Base-by-base conservation (phyloP, 495 filamentous ascomycete species). In the Tuber aestivum region DNA sequence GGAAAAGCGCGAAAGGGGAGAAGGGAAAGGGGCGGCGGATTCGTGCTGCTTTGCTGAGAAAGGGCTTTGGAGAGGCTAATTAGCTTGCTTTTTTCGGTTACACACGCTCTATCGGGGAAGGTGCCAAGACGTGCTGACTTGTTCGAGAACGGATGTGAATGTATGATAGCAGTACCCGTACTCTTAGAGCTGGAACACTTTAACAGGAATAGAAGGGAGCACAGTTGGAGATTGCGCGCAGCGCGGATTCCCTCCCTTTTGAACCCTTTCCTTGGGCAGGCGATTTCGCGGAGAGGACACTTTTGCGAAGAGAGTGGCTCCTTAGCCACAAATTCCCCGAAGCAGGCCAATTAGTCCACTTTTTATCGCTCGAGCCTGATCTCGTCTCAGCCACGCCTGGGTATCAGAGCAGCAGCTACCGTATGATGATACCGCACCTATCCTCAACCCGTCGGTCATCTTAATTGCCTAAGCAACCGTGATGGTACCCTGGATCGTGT, bases 61-160 rank as follows among this genome's bases (percentile, higher is more conserved):
- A 65, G 56, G 56, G 56, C 35, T 65, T 68, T 72, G 74, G 76
- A 48, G 73, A 72, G 76, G 73, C 61, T 79, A 75, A 79, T 79
- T 79, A 79, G 73, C 76, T 79, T 79, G 73, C 78, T 79, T 79
- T 78, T 79, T 65, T 73, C 78, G 78, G 50, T 72, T 79, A 74
- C 35, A 71, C 72, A 75, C 70, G 73, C 78, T 76, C 70, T 73
- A 79, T 79, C 70, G 72, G 78, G 78, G 74, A 75, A 70, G 69
- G 61, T 72, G 72, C 56, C 56, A 65, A 65, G 56, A 65, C 14
- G 0, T 20, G 77, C 70, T 72, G 78, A 75, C 77, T 72, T 72
- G 41, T 79, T 79, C 73, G 77, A 75, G 56, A 6, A 27, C n/a
- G 35, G 56, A 35, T 65, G 16, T 65, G 2, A 8, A 27, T 35